A percentile compares a stretch with the other conserved stretches of the same genome.
Conservation (phyloP, 495 filamentous ascomycete genomes). For the Tuber magnatum region DNA sequence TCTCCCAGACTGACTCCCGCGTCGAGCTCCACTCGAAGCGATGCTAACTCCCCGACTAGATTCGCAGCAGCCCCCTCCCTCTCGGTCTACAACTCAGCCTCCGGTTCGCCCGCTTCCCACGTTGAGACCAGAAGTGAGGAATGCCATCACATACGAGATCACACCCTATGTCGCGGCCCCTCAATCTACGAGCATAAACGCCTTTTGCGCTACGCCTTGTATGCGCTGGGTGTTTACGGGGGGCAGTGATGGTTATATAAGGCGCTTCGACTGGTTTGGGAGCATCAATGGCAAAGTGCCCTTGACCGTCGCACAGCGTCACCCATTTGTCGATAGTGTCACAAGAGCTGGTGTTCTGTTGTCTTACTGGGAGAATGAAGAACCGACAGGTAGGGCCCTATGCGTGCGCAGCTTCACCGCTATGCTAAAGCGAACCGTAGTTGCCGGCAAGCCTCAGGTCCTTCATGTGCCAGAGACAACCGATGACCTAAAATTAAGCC, state of each 20-base stretch:
- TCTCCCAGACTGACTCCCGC: conserved; percentile 57
- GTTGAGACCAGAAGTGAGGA: conserved; percentile 70
- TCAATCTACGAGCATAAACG: conserved; percentile 91
- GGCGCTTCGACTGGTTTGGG: conserved; percentile 91
- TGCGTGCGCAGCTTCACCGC: neutral
- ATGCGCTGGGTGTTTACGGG: conserved; percentile 93
- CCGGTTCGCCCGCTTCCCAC: conserved; percentile 52
- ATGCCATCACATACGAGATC: conserved; percentile 86
- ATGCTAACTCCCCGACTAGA: conserved; percentile 36
- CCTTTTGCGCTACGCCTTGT: conserved; percentile 83
- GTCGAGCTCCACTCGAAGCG: conserved; percentile 40
- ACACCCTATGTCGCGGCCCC: conserved; percentile 94
- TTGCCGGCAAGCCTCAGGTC: conserved; percentile 28
- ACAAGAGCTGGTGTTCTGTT: conserved; percentile 79
- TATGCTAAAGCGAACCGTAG: neutral
- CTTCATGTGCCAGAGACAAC: conserved; percentile 35
- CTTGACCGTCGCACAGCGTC: conserved; percentile 88
- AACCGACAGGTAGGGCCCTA: conserved; percentile 43
- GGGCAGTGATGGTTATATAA: conserved; percentile 86
- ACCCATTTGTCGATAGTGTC: conserved; percentile 96
- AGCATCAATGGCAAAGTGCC: conserved; percentile 91
- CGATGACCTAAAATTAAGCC: conserved; percentile 51
- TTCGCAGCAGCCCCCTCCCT: conserved; percentile 46
- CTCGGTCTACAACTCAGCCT: conserved; percentile 43
- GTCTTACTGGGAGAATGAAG: conserved; percentile 93